Evolutionary conservation across 2,329 filamentous ascomycete genomes (phyloP).

Genomic region (Pseudocercospora macadamiae): DNA sequence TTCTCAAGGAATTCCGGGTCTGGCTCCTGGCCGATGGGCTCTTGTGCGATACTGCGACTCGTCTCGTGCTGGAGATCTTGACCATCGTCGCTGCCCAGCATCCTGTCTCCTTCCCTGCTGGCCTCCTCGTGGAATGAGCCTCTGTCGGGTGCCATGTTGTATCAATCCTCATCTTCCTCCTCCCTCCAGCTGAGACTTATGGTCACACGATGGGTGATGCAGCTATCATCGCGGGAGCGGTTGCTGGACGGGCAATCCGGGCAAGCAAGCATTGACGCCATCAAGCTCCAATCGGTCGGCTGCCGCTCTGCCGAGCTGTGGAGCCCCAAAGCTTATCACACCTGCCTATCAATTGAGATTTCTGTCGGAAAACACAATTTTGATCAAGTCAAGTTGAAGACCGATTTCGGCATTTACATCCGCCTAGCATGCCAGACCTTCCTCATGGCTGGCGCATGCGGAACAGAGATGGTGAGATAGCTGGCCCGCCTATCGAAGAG

Average conservation of each 20-base stretch:
- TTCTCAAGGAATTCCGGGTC: conserved; percentile 31
- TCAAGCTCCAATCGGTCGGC: conserved; percentile 1
- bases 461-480: conserved; percentile 26
- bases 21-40: conserved; percentile 36
- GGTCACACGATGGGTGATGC: no score
- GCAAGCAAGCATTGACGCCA: neutral
- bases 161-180: neutral
- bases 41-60: conserved; percentile 26
- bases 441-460: conserved; percentile 32
- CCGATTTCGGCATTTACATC: no score
- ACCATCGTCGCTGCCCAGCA: conserved; percentile 19
- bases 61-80: conserved; percentile 25
- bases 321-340: conserved; percentile 11
- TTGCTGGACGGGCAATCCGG: no score
- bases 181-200: neutral
- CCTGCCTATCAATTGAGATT: conserved; percentile 7
- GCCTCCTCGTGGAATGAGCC: conserved; percentile 23
- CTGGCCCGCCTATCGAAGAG: conserved; percentile 29
- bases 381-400: no score
- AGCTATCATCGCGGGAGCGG: no score
- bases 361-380: neutral
- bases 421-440: conserved; percentile 24
- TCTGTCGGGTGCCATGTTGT: conserved; percentile 41
- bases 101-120: conserved; percentile 8
- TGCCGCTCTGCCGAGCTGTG: neutral